Evolutionary conservation across 2,329 filamentous ascomycete genomes (phyloP).

Genomic region (Thielaviopsis populi): DNA sequence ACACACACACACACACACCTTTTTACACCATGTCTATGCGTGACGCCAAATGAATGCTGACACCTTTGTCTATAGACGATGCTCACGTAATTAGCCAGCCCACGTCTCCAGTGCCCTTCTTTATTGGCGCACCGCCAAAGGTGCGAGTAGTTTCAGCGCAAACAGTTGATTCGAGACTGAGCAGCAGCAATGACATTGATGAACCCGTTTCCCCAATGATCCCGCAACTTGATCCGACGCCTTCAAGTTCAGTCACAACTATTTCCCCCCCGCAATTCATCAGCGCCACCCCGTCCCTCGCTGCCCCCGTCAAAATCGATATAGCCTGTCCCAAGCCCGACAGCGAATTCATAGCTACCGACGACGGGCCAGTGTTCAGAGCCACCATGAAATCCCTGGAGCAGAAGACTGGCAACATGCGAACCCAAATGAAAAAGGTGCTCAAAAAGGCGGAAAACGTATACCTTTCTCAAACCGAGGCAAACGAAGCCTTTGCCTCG

Average conservation of each 20-base stretch:
- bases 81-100: conserved; percentile 38
- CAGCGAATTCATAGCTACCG: conserved; percentile 70
- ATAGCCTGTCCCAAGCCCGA: conserved; percentile 71
- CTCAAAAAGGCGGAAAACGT: conserved; percentile 87
- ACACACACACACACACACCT: not conserved
- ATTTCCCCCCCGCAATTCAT: conserved; percentile 21
- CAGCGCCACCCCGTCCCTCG: conserved; percentile 17
- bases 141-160: conserved; percentile 75
- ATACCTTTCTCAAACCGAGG: conserved; percentile 60
- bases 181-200: conserved; percentile 47
- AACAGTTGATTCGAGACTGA: conserved; percentile 70
- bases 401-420: conserved; percentile 92
- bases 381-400: conserved; percentile 94
- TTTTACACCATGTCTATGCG: not conserved
- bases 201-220: conserved; percentile 41
- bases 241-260: conserved; percentile 14
- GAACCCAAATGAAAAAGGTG: conserved; percentile 87
- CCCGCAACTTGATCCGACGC: conserved; percentile 25
- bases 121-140: conserved; percentile 57
- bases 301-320: conserved; percentile 57
- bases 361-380: conserved; percentile 89
- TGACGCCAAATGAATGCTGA: not conserved
- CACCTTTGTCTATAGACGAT: conserved; percentile 27
- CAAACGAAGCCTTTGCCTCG: conserved; percentile 68
- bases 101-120: conserved; percentile 54